Base-by-base conservation (phyloP, 2,329 filamentous ascomycete species). In the Harringtonia lauricola region DNA sequence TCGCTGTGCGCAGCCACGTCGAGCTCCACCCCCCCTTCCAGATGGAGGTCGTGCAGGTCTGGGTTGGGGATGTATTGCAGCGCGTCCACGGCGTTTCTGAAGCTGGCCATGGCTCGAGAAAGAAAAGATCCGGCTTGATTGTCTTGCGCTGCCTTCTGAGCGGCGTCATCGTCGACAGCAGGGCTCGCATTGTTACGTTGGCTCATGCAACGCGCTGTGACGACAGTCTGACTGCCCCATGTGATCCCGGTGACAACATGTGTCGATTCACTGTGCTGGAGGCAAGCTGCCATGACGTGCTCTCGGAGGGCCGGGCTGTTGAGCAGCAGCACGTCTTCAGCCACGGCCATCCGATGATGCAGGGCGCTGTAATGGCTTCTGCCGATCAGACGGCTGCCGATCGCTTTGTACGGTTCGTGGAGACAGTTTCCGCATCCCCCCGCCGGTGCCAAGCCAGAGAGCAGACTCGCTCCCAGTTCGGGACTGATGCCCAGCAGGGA, bases 171-270 rank as follows among this genome's bases (percentile, higher is more conserved):
- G 17, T 34, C 29, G 1, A 17, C 15, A 9, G 22, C 14, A 17
- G 15, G 22, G 14, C 4, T 12, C 7, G n/a, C 14, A 18, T 38
- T 18, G 12, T 33, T 12, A 17, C 12, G 17, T 30, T 14, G 3
- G 5, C n/a, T 22, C 3, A 12, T 18, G 26, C 28, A 15, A 3
- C 36, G 30, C 13, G 40, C 36, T 1, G 31, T 24, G 13, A 46
- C 33, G 8, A 43, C 36, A 4, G 36, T 36, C 31, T 46, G 36
- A 29, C 36, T 36, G 14, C 44, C 44, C 40, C 40, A 46, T 8
- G 30, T 18, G 14, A 46, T 46, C 4, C 30, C 24, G 8, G n/a
- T 33, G 13, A 46, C 44, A 13, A 46, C 36, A 19, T 46, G 44
- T 4, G 44, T 46, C 2, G 15, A 13, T n/a, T 36, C 22, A n/a